A percentile compares a stretch with the other conserved stretches of the same genome.
Conservation (phyloP, 2,329 filamentous ascomycete species). For the Aspergillus sp. region DNA sequence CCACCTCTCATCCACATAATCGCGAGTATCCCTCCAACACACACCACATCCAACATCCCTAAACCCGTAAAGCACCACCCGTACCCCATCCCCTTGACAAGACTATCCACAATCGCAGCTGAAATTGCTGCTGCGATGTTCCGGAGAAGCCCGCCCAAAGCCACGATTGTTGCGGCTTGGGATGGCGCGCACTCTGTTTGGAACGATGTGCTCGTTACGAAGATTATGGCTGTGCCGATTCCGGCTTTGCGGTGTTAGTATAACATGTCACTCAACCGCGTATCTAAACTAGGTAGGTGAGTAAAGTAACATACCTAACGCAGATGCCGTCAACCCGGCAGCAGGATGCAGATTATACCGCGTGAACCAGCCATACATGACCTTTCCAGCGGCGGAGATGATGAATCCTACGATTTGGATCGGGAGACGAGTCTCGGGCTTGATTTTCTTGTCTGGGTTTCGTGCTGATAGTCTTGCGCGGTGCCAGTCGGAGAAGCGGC, state of each 20-base stretch:
- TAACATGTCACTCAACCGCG: neutral
- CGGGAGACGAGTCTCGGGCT: constrained; percentile 41
- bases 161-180: constrained; percentile 43
- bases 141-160: constrained; percentile 42
- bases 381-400: constrained; percentile 37
- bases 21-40: neutral
- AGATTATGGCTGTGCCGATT: constrained; percentile 44
- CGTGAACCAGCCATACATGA: constrained; percentile 46
- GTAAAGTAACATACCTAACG: neutral
- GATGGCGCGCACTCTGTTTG: constrained; percentile 42
- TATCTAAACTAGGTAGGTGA: too few species aligned
- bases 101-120: constrained; percentile 35
- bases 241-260: constrained; percentile 20
- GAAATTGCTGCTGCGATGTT: constrained; percentile 43
- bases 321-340: constrained; percentile 28
- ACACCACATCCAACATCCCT: neutral
- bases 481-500: constrained; percentile 40
- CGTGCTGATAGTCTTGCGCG: constrained; percentile 26
- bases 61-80: constrained; percentile 45
- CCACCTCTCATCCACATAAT: neutral
- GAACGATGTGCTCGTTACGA: constrained; percentile 45
- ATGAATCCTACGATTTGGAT: constrained; percentile 45
- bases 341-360: constrained; percentile 28
- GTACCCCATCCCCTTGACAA: constrained; percentile 37
- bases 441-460: constrained; percentile 21